Conservation (phyloP, 345 rosid species). For the Kernera saxatilis region DNA sequence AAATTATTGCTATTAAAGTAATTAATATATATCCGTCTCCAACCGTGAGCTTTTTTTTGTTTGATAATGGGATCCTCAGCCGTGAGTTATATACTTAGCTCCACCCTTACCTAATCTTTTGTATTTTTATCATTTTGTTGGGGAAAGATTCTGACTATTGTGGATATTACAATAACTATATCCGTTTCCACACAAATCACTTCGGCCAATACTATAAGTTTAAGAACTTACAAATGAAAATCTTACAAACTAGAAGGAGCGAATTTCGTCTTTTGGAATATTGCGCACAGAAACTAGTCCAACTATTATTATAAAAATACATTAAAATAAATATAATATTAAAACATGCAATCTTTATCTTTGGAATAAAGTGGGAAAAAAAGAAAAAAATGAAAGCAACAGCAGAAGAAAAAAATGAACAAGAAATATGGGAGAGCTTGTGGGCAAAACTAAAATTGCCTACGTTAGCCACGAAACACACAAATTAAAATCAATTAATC, state of each 20-base stretch:
- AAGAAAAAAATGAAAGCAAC: slow-evolving; percentile 16
- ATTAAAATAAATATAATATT: neutral
- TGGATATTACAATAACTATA: neutral
- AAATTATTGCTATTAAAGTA: neutral
- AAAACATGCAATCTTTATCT: slow-evolving; percentile 12
- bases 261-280: neutral
- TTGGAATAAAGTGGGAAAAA: slow-evolving; percentile 22
- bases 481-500: neutral
- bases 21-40: neutral
- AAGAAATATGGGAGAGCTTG: neutral
- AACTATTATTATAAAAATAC: neutral
- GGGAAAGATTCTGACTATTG: neutral
- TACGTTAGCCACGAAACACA: neutral
- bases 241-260: neutral
- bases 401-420: neutral
- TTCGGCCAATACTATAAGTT: neutral
- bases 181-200: neutral
- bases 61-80: neutral
- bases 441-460: neutral
- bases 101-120: neutral
- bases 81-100: slow-evolving; percentile 19
- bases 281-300: slow-evolving; percentile 1
- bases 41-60: neutral
- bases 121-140: neutral
- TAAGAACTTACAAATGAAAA: neutral